phyloP scores from a whole-genome alignment of 1,139 yeast species.

The Ogataea hybrid region DNA sequence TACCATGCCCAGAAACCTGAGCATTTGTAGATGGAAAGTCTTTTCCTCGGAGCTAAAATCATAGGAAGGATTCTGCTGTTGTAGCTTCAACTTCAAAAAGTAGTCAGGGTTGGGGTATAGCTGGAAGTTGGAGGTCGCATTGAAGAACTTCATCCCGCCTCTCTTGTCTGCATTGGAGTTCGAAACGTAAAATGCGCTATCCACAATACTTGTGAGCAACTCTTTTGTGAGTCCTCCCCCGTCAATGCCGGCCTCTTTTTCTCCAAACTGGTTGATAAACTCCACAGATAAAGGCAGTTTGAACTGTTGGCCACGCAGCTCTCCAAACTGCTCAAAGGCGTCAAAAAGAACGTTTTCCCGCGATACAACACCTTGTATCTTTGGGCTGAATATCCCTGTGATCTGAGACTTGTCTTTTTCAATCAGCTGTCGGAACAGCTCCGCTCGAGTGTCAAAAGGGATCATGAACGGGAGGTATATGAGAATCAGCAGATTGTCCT shows the following conservation, averaged over 20 bases:
- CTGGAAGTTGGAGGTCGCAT: constrained; percentile 54
- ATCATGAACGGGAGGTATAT: constrained; percentile 75
- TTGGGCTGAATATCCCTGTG: constrained; percentile 23
- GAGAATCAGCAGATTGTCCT: constrained; percentile 43
- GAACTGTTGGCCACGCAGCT: constrained; percentile 50
- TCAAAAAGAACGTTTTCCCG: constrained; percentile 72
- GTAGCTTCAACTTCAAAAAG: constrained; percentile 36
- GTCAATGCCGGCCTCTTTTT: constrained; percentile 81
- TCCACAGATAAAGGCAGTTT: constrained; percentile 61
- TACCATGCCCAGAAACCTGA: constrained; percentile 70
- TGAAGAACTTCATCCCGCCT: constrained; percentile 44
- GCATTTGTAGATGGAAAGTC: constrained; percentile 24
- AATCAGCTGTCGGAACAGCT: constrained; percentile 65
- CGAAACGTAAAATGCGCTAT: constrained; percentile 56
- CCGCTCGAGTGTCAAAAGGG: constrained; percentile 71
- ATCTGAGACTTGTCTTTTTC: constrained; percentile 40
- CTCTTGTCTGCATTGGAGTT: constrained; percentile 31
- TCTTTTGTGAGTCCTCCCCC: constrained; percentile 98
- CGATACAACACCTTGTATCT: constrained; percentile 53
- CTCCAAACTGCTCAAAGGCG: constrained; percentile 61
- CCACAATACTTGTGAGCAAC: constrained; percentile 69
- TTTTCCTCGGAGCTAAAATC: constrained; percentile 21
- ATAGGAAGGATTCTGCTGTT: constrained; percentile 19
- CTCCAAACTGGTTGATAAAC: constrained; percentile 72
- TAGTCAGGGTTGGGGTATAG: constrained; percentile 74